phyloP scores from a whole-genome alignment of 208 protist genomes.

The Trypanosoma caninum region DNA sequence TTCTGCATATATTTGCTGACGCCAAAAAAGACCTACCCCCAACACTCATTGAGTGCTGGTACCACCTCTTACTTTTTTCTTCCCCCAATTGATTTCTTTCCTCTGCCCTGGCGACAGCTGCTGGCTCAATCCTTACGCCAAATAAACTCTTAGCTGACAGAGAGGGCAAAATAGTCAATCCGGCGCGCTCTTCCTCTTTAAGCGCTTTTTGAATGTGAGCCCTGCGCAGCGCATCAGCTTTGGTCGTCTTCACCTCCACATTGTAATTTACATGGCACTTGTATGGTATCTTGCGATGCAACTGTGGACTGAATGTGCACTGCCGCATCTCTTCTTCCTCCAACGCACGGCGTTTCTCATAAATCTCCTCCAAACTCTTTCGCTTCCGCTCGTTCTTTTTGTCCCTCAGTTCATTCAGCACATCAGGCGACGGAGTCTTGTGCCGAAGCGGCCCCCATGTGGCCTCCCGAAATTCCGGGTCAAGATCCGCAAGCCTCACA shows the following conservation, averaged over 20 bases:
- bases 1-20: background rate
- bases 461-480: too few species aligned
- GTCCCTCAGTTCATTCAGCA: conserved; percentile 34
- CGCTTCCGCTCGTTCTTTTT: conserved; percentile 35
- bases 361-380: conserved; percentile 36
- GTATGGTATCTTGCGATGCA: conserved; percentile 66
- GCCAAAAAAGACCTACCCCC: background rate
- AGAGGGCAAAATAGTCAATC: background rate
- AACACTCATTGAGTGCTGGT: background rate
- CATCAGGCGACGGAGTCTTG: conserved; percentile 39
- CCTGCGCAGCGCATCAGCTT: conserved; percentile 50
- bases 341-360: conserved; percentile 22
- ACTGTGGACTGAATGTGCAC: conserved; percentile 50
- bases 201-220: conserved; percentile 29
- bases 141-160: conserved; percentile 14
- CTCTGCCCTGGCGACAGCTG: too few species aligned
- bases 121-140: background rate
- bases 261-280: conserved; percentile 62
- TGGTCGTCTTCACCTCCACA: conserved; percentile 53
- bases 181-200: background rate
- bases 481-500: too few species aligned
- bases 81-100: background rate
- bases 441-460: conserved; percentile 10
- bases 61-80: background rate
- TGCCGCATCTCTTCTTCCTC: conserved; percentile 27